These are phyloP conservation scores for Diaporthe citrichinensis DNA, from an alignment of 2,329 filamentous ascomycete species.

Conservation along the genomic window DNA sequence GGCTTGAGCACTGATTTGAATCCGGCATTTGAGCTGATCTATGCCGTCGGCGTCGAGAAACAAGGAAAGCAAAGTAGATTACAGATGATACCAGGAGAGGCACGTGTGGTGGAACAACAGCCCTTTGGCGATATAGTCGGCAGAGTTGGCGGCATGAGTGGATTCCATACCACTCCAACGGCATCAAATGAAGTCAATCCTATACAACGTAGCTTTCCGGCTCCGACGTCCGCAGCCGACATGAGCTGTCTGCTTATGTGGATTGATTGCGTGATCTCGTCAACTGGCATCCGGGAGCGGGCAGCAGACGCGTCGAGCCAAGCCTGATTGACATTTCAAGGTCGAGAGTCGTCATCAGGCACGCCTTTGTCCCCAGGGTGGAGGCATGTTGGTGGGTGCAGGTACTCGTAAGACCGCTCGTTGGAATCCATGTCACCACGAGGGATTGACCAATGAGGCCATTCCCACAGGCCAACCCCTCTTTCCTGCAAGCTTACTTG, in stretches of 20 bases:
- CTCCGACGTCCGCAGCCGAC: background rate
- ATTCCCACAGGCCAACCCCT: slow-evolving; percentile 3
- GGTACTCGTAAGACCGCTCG: slow-evolving; percentile 36
- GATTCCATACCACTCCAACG: background rate
- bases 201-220: background rate
- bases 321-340: background rate
- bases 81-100: slow-evolving; percentile 40
- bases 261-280: background rate
- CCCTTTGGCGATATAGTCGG: slow-evolving; percentile 19
- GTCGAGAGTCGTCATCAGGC: slow-evolving; percentile 36
- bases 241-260: background rate
- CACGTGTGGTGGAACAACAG: background rate
- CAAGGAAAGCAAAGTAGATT: slow-evolving; percentile 24
- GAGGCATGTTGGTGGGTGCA: slow-evolving; percentile 5
- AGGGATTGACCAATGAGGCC: slow-evolving; percentile 31
- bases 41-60: slow-evolving; percentile 39
- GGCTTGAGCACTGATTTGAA: slow-evolving; percentile 37
- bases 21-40: slow-evolving; percentile 25
- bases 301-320: background rate
- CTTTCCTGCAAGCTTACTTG: slow-evolving; percentile 38
- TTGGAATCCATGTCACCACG: no score
- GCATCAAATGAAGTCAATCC: slow-evolving; percentile 10
- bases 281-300: background rate
- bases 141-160: slow-evolving; percentile 8
- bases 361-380: slow-evolving; percentile 9